A percentile compares a stretch with the other conserved stretches of the same genome.
phyloP scores from a whole-genome alignment of 2,329 filamentous ascomycete species.

The Leptographium flavum region DNA sequence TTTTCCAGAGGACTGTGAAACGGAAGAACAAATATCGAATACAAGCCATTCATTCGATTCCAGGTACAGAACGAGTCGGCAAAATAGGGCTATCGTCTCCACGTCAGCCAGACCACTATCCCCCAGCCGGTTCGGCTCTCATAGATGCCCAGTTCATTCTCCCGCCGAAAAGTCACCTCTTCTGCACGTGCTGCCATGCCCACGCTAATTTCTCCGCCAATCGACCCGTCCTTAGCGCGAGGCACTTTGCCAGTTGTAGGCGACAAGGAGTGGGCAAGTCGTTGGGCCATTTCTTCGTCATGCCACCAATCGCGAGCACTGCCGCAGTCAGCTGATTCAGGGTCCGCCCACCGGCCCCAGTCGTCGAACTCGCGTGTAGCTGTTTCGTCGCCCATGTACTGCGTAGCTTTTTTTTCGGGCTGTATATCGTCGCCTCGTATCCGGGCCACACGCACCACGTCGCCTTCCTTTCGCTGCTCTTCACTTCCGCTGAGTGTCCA shows the following conservation, averaged over 20 bases:
- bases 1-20: too few relatives aligned
- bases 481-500: constrained; percentile 23
- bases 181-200: constrained; percentile 28
- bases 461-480: constrained; percentile 15
- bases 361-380: constrained; percentile 31
- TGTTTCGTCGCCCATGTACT: too few relatives aligned
- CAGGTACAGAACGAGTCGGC: too few relatives aligned
- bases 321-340: neutral
- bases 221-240: too few relatives aligned
- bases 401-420: too few relatives aligned
- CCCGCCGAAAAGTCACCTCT: constrained; percentile 33
- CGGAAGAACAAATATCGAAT: too few relatives aligned
- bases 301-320: constrained; percentile 20
- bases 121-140: constrained; percentile 36
- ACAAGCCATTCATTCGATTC: too few relatives aligned
- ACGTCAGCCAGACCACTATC: constrained; percentile 27
- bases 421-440: constrained; percentile 10
- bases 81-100: too few relatives aligned
- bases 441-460: constrained; percentile 19
- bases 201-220: too few relatives aligned
- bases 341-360: constrained; percentile 28
- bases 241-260: neutral
- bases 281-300: constrained; percentile 29
- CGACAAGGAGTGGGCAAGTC: constrained; percentile 29
- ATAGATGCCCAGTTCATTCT: constrained; percentile 37